Conservation (phyloP, 1,284 basidiomycete genomes). For the Ceratobasidium sp. region DNA sequence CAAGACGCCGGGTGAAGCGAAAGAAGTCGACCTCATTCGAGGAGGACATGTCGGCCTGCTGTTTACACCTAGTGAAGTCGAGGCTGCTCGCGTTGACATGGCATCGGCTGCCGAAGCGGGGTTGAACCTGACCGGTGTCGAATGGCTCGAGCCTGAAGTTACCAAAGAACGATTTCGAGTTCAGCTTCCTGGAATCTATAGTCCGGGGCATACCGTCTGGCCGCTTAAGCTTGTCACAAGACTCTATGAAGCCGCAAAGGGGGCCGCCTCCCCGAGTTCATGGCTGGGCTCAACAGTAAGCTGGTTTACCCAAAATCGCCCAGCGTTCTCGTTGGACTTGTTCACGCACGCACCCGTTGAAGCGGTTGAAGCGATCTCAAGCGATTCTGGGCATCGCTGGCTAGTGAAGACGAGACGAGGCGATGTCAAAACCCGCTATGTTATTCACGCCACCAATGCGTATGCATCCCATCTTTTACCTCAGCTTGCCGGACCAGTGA, state of each 20-base stretch:
- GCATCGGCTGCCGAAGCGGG: constrained; percentile 63
- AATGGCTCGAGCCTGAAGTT: constrained; percentile 52
- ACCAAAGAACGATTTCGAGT: constrained; percentile 55
- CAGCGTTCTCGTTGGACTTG: constrained; percentile 55
- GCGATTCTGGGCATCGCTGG: constrained; percentile 53
- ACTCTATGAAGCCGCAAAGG: constrained; percentile 52
- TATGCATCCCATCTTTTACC: constrained; percentile 75
- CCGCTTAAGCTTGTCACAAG: constrained; percentile 76
- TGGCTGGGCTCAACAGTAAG: constrained; percentile 7
- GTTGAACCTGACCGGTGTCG: constrained; percentile 52
- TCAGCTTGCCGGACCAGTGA: constrained; percentile 56
- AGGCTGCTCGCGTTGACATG: constrained; percentile 54
- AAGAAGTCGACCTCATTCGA: constrained; percentile 66
- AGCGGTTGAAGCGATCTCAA: constrained; percentile 48
- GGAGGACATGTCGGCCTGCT: constrained; percentile 63
- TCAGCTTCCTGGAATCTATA: constrained; percentile 58
- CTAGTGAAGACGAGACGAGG: constrained; percentile 66
- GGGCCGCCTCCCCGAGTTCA: constrained; percentile 26
- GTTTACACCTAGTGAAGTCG: constrained; percentile 57
- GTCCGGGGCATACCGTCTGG: constrained; percentile 71
- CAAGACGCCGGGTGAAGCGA: constrained; percentile 51
- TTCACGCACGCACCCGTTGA: constrained; percentile 75
- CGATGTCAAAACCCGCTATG: constrained; percentile 58
- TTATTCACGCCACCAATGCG: constrained; percentile 83
- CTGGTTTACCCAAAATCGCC: constrained; percentile 9